These are phyloP conservation scores for Osmozyma mogii DNA, from an alignment of 805 yeast genomes.

Conservation along the genomic window DNA sequence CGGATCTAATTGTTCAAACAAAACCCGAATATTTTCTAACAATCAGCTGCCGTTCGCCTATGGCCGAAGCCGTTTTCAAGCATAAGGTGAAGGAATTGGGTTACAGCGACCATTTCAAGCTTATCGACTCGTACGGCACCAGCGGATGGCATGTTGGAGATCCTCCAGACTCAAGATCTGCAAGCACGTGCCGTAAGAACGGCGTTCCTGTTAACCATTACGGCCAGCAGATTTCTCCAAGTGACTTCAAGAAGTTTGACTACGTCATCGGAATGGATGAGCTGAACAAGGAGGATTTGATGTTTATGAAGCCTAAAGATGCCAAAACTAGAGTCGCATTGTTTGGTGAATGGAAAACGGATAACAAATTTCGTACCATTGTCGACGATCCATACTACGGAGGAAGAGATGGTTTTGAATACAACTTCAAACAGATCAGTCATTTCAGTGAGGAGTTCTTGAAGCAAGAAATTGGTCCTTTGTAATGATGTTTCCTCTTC, in stretches of 20 bases:
- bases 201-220: constrained; percentile 67
- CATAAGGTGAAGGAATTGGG: constrained; percentile 52
- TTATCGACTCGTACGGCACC: constrained; percentile 85
- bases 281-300: constrained; percentile 44
- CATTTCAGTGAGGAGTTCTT: constrained; percentile 73
- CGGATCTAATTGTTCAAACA: background rate
- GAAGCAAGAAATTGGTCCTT: constrained; percentile 34
- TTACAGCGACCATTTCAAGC: constrained; percentile 33
- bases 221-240: constrained; percentile 58
- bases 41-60: constrained; percentile 81
- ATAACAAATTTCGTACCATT: constrained; percentile 40
- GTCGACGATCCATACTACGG: constrained; percentile 95
- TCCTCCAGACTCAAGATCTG: constrained; percentile 69
- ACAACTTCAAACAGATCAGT: constrained; percentile 62
- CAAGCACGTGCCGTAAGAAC: constrained; percentile 57
- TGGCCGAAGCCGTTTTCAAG: constrained; percentile 92
- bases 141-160: constrained; percentile 81
- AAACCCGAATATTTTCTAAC: constrained; percentile 12
- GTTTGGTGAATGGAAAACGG: constrained; percentile 78
- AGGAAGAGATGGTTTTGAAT: constrained; percentile 74
- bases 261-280: constrained; percentile 69
- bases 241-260: constrained; percentile 52
- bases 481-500: too few species aligned
- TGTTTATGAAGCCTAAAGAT: constrained; percentile 44
- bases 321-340: constrained; percentile 44